phyloP scores from a whole-genome alignment of 2,329 filamentous ascomycete species.

The Colletotrichum musae region DNA sequence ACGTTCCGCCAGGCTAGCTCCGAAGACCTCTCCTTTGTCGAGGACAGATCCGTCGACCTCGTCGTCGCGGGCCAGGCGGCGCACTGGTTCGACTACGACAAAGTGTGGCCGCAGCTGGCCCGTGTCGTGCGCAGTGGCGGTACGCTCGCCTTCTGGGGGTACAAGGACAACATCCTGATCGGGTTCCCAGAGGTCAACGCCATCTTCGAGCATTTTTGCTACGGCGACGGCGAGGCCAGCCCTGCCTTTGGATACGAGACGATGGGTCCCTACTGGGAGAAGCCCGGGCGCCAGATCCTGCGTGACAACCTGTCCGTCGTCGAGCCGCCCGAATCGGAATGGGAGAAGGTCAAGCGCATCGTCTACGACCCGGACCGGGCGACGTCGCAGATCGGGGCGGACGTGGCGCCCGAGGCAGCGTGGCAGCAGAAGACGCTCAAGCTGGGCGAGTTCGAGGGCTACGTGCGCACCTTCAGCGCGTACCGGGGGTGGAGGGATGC shows the following conservation, averaged over 20 bases:
- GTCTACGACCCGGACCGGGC: conserved; percentile 70
- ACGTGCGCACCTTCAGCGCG: conserved; percentile 72
- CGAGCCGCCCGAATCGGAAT: conserved; percentile 64
- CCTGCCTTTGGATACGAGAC: conserved; percentile 60
- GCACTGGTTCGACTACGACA: conserved; percentile 76
- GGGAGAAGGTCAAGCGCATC: conserved; percentile 66
- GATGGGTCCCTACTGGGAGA: conserved; percentile 74
- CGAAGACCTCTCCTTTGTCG: conserved; percentile 67
- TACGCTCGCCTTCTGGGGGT: conserved; percentile 76
- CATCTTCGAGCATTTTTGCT: conserved; percentile 70
- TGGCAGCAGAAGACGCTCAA: conserved; percentile 69
- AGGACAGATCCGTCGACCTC: conserved; percentile 65
- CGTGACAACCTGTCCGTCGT: conserved; percentile 66
- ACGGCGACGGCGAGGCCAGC: conserved; percentile 62
- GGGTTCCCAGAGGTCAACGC: conserved; percentile 65
- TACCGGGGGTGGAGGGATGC: conserved; percentile 72
- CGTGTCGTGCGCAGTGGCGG: conserved; percentile 69
- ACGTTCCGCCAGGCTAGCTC: conserved; percentile 64
- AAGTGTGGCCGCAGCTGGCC: conserved; percentile 68
- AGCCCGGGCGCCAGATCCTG: conserved; percentile 70
- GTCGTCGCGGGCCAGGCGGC: conserved; percentile 69
- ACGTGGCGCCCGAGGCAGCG: conserved; percentile 46
- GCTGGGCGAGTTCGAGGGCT: conserved; percentile 72
- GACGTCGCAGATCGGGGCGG: conserved; percentile 50
- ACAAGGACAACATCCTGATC: conserved; percentile 74